Conservation (phyloP, 2,329 filamentous ascomycete species). For the Didymella exigua region DNA sequence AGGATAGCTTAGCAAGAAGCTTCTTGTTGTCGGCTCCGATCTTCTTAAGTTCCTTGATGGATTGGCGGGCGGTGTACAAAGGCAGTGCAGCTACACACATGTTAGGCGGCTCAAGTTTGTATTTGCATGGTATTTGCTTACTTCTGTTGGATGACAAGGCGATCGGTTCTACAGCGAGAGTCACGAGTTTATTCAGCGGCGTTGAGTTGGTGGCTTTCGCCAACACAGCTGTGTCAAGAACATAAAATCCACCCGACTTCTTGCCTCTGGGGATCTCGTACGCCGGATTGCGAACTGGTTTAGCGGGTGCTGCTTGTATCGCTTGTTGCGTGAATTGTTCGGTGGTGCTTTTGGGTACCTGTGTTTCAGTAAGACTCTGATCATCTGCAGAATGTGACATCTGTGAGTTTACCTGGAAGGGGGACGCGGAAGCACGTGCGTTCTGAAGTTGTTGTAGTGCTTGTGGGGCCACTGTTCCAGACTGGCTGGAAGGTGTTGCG, state of each 20-base stretch:
- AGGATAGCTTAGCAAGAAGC: slow-evolving; percentile 42
- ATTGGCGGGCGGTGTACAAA: slow-evolving; percentile 51
- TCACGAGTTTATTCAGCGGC: slow-evolving; percentile 52
- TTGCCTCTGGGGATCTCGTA: slow-evolving; percentile 45
- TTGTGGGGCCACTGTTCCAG: slow-evolving; percentile 39
- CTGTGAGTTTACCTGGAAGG: slow-evolving; percentile 36
- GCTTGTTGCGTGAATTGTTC: slow-evolving; percentile 36
- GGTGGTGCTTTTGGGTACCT: slow-evolving; percentile 37
- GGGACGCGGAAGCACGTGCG: slow-evolving; percentile 25
- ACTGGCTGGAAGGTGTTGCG: slow-evolving; percentile 30
- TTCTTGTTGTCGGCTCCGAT: slow-evolving; percentile 51
- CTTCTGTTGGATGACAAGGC: slow-evolving; percentile 53
- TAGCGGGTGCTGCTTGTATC: slow-evolving; percentile 19
- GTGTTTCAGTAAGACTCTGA: slow-evolving; percentile 19
- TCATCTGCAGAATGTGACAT: neutral
- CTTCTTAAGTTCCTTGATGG: slow-evolving; percentile 53
- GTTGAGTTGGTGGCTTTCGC: slow-evolving; percentile 52
- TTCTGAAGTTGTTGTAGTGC: slow-evolving; percentile 38
- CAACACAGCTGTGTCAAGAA: slow-evolving; percentile 51
- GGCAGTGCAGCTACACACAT: slow-evolving; percentile 47
- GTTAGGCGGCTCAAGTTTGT: slow-evolving; percentile 25
- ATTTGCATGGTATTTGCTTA: slow-evolving; percentile 32
- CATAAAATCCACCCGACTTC: slow-evolving; percentile 49
- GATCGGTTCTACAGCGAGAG: slow-evolving; percentile 51
- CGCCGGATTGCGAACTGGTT: slow-evolving; percentile 36